These are phyloP conservation scores for Escallonia rubra DNA, from an alignment of 129 eudicot genomes.

Conservation along the genomic window DNA sequence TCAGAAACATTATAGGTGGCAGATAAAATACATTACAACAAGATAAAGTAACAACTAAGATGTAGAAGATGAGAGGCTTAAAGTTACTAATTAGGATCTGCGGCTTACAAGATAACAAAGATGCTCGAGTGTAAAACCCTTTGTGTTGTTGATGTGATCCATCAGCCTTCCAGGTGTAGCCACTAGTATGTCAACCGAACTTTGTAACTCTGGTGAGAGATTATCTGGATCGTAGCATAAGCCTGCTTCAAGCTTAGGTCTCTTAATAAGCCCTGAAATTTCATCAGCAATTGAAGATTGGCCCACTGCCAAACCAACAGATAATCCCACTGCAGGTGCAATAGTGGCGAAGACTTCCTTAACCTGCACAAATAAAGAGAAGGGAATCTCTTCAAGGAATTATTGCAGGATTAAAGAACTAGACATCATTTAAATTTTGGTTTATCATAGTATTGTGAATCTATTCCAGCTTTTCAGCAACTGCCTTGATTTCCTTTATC, in stretches of 20 bases:
- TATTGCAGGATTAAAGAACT: too few species aligned
- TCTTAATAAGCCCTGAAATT: slow-evolving; percentile 60
- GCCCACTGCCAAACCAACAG: slow-evolving; percentile 93
- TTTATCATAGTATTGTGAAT: background rate
- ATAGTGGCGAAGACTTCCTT: slow-evolving; percentile 75
- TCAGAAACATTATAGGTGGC: too few species aligned
- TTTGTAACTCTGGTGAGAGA: slow-evolving; percentile 31
- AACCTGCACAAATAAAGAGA: slow-evolving; percentile 38
- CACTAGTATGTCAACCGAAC: slow-evolving; percentile 83
- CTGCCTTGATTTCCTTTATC: too few species aligned
- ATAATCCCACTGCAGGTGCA: slow-evolving; percentile 92
- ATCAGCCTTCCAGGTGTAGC: slow-evolving; percentile 97
- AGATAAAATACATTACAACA: too few species aligned
- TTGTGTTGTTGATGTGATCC: slow-evolving; percentile 84
- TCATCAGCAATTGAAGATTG: slow-evolving; percentile 95
- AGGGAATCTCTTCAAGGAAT: background rate
- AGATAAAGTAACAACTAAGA: too few species aligned
- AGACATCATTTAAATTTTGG: too few species aligned
- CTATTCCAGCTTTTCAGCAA: too few species aligned
- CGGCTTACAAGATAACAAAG: slow-evolving; percentile 75
- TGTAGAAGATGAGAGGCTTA: too few species aligned
- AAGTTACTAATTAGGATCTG: background rate
- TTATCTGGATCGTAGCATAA: slow-evolving; percentile 64
- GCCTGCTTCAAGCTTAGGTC: slow-evolving; percentile 62
- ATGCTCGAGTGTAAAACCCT: slow-evolving; percentile 95